Percentiles rank a stretch among this genome's conserved stretches.
phyloP scores from a whole-genome alignment of 139 green algal genomes.

The Chlorella sp. region DNA sequence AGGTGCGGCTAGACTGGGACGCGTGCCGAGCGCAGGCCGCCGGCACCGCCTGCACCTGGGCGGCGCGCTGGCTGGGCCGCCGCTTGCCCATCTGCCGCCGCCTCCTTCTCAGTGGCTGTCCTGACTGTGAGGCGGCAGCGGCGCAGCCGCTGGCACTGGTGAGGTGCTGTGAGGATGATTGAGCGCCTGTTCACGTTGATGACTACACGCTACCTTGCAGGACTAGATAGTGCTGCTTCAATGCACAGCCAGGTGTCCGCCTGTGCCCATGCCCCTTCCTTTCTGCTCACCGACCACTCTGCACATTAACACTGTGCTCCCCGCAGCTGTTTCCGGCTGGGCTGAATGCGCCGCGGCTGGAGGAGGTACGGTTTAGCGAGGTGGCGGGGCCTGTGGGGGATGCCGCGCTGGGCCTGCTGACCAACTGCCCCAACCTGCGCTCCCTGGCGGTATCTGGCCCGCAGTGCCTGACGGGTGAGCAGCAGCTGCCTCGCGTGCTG shows the following conservation, averaged over 20 bases:
- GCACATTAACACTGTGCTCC: not conserved
- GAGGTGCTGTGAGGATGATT: too few relatives aligned
- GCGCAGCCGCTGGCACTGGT: not conserved
- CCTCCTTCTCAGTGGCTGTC: not conserved
- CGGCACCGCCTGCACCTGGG: not conserved
- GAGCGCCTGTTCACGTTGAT: too few relatives aligned
- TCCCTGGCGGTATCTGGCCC: not conserved
- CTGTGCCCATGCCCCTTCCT: too few relatives aligned
- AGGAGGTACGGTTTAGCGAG: not conserved
- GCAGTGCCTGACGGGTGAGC: not conserved
- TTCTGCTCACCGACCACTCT: too few relatives aligned
- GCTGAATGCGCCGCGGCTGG: not conserved
- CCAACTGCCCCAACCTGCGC: not conserved
- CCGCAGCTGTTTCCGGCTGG: conserved; percentile 2
- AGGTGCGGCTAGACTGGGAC: not conserved
- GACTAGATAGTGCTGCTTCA: too few relatives aligned
- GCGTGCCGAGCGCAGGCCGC: not conserved
- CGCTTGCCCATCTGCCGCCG: not conserved
- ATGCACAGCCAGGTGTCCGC: too few relatives aligned
- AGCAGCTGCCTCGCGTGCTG: too few relatives aligned
- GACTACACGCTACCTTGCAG: too few relatives aligned
- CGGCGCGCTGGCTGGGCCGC: not conserved
- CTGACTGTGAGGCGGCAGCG: too few relatives aligned
- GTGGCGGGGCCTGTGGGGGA: not conserved
- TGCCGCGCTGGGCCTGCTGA: not conserved